Conservation (phyloP, 179 eudicot species). For the Camellia oleifera region DNA sequence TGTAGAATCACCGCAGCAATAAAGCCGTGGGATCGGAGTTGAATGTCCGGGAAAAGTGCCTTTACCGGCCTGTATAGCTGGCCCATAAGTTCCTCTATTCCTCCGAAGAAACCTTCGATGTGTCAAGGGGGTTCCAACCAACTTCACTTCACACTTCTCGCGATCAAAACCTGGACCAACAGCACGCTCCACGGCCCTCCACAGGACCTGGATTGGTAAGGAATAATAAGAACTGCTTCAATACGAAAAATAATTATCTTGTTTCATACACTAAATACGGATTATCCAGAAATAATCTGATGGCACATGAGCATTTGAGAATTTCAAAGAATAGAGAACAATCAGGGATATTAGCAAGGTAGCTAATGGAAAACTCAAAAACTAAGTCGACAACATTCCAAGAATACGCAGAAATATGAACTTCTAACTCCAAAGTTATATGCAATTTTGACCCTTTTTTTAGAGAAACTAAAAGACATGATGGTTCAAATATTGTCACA, state of each 20-base stretch:
- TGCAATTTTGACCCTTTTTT: not conserved
- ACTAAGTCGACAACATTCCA: not conserved
- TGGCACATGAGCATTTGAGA: not conserved
- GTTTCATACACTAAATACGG: not conserved
- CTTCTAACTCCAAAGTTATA: not conserved
- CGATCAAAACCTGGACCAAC: slow-evolving; percentile 78
- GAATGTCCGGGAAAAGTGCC: slow-evolving; percentile 80
- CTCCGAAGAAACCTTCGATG: slow-evolving; percentile 77
- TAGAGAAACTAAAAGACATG: not conserved
- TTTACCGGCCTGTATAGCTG: slow-evolving; percentile 87
- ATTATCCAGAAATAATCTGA: not conserved
- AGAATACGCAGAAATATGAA: not conserved
- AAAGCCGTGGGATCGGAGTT: slow-evolving; percentile 75
- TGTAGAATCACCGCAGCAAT: slow-evolving; percentile 96
- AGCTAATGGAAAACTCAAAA: not conserved
- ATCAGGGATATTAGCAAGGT: not conserved
- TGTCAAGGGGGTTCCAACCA: slow-evolving; percentile 90
- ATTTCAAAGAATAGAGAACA: not conserved
- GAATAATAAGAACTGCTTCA: not conserved
- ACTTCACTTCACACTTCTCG: slow-evolving; percentile 76
- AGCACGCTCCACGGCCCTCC: slow-evolving; percentile 88
- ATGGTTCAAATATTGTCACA: no score
- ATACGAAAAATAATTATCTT: not conserved
- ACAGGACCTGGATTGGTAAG: slow-evolving; percentile 56
- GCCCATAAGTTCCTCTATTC: slow-evolving; percentile 91